Evolutionary conservation across 768 basidiomycete genomes (phyloP), one percentile per base, ranked within the genome.

Genomic region (Lactifluus volemus): DNA sequence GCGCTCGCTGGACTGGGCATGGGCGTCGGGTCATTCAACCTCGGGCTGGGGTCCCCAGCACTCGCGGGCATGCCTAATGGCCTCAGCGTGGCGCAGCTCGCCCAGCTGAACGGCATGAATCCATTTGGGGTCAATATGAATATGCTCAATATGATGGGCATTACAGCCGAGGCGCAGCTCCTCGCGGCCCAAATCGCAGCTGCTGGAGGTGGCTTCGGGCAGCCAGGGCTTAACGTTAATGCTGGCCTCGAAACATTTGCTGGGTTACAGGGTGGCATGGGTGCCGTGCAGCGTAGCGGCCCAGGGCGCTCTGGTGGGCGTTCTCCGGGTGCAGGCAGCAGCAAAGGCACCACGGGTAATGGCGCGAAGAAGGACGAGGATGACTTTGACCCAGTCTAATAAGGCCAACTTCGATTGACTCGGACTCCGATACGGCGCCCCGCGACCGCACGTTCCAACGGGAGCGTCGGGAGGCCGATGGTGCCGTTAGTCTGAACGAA

Each of bases 371-470:
- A 86, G 73, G 85, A 79, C 65, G 93, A 97, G 67, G 97, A 99
- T 45, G 93, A 98, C 57, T 83, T 98, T 44, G 95, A 98, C 72
- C 89, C 89, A 61, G 78, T n/a, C n/a, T n/a, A n/a, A n/a, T n/a
- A n/a, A n/a, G n/a, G n/a, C n/a, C n/a, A n/a, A n/a, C n/a, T n/a
- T n/a, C n/a, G n/a, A n/a, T n/a, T n/a, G n/a, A n/a, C n/a, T n/a
- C n/a, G n/a, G n/a, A n/a, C n/a, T n/a, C n/a, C n/a, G n/a, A n/a
- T n/a, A n/a, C n/a, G n/a, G n/a, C n/a, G n/a, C n/a, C n/a, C 63
- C 5, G 30, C 5, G 2, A 12, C 21, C 1, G 63, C 63, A 4
- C 50, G 53, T 17, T 48, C 0, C 36, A 63, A 45, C n/a, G n/a
- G n/a, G n/a, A n/a, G n/a, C n/a, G n/a, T n/a, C 15, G 59, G 59